Evolutionary conservation across 495 filamentous ascomycete genomes (phyloP).

Genomic region (Xylaria scruposa): DNA sequence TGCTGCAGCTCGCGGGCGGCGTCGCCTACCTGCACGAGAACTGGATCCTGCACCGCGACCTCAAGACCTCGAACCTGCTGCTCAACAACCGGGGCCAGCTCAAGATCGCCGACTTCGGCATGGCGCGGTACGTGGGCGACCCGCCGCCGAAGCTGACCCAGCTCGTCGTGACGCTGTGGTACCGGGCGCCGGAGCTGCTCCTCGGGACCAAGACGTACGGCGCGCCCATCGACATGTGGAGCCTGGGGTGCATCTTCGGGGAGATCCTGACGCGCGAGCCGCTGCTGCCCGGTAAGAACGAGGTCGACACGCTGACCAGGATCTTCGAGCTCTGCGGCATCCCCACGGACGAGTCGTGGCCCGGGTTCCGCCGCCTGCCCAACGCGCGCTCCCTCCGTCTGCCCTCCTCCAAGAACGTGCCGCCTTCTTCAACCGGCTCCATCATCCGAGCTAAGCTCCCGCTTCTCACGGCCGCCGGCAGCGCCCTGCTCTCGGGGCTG

Average conservation of each 20-base stretch:
- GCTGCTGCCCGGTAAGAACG: conserved; percentile 88
- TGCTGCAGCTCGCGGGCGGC: conserved; percentile 82
- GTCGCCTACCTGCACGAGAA: conserved; percentile 85
- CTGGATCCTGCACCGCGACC: conserved; percentile 95
- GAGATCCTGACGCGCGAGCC: conserved; percentile 87
- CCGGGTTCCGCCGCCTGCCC: conserved; percentile 83
- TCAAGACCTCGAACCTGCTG: conserved; percentile 95
- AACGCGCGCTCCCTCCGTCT: conserved; percentile 87
- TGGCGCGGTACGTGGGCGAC: conserved; percentile 89
- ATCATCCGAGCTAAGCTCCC: conserved; percentile 77
- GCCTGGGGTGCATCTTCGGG: conserved; percentile 93
- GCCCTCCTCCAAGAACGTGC: conserved; percentile 55
- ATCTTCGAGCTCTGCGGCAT: conserved; percentile 92
- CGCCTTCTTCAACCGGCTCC: conserved; percentile 47
- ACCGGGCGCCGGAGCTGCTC: conserved; percentile 88
- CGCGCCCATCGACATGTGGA: conserved; percentile 89
- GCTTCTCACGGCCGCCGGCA: conserved; percentile 77
- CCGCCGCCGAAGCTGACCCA: conserved; percentile 85
- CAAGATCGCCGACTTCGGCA: conserved; percentile 97
- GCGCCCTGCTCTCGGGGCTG: conserved; percentile 68
- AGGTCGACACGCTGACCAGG: conserved; percentile 77
- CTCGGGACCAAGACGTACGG: conserved; percentile 82
- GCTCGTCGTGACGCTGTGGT: conserved; percentile 97
- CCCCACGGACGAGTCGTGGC: conserved; percentile 88
- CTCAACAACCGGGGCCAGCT: conserved; percentile 95